phyloP scores from a whole-genome alignment of 2,329 filamentous ascomycete genomes.

The Didymosphaeria variabile region DNA sequence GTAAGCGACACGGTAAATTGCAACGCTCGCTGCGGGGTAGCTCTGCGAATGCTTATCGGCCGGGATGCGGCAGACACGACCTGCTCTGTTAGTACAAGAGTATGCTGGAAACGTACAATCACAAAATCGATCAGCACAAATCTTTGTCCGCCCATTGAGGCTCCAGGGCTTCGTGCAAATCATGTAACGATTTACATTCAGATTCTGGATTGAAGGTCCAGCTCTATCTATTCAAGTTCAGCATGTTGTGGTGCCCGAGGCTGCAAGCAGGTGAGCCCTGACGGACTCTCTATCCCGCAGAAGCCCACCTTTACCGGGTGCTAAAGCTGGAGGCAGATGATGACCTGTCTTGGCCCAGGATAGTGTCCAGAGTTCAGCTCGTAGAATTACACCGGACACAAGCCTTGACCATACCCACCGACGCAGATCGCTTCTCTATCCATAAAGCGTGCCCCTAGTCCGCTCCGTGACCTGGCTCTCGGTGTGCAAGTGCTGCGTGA shows the following conservation, averaged over 20 bases:
- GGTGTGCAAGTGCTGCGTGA: conserved; percentile 53
- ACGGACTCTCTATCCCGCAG: too few relatives aligned
- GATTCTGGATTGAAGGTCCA: too few relatives aligned
- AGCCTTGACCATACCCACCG: not conserved
- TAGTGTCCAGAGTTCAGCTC: not conserved
- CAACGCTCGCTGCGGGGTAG: conserved; percentile 13
- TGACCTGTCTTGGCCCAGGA: too few relatives aligned
- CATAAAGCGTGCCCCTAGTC: conserved; percentile 41
- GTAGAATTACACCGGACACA: not conserved
- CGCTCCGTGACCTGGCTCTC: conserved; percentile 43
- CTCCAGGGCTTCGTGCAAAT: too few relatives aligned
- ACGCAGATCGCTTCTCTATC: conserved; percentile 17
- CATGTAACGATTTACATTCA: not conserved
- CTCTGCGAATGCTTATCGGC: conserved; percentile 5
- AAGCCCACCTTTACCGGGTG: too few relatives aligned
- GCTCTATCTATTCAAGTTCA: too few relatives aligned
- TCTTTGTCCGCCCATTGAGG: not conserved
- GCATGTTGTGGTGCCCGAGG: too few relatives aligned
- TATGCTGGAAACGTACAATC: not conserved
- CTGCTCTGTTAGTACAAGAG: not conserved
- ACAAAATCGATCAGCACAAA: not conserved
- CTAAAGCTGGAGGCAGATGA: too few relatives aligned
- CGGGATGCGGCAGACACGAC: not conserved
- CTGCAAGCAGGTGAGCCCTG: too few relatives aligned
- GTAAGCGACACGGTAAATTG: conserved; percentile 5